Base-by-base conservation (phyloP, 2,329 filamentous ascomycete genomes). In the Aspergillus phoenicis region DNA sequence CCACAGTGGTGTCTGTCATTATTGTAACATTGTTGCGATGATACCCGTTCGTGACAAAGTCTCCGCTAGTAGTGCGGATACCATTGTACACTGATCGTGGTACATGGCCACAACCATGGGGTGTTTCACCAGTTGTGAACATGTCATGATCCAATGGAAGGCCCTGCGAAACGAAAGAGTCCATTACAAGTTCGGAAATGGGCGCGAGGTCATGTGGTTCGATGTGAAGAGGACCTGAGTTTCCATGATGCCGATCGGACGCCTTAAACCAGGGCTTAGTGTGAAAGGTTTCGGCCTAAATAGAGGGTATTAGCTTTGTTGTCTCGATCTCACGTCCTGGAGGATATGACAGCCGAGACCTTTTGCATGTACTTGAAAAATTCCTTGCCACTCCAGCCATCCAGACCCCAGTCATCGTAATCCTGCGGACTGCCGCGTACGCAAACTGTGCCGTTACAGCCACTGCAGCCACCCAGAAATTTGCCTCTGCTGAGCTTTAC, bases 141-240 rank as follows among this genome's bases (percentile, higher is more conserved):
- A 88, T 86, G 63, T 88, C 85, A 17, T 79, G 77, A 43, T 84
- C 79, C n/a, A 85, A 75, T 0, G 82, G 80, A 0, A 88, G 70
- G 58, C 85, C 85, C 61, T 82, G 74, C 2, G 82, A 83, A 8
- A 83, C 72, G 73, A 86, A 82, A 0, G 84, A 87, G 52, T 86
- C 79, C 28, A 82, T 74, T 8, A 87, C 70, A 30, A 83, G 76
- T 48, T 86, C 73, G 2, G 84, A 85, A 36, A 88, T 87, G 1
- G 85, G 84, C 2, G 84, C 84, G 1, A 86, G 73, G 61, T 86
- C 84, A 61, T 87, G 84, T 0, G 85, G 85, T 63, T 85, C 84
- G 6, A 78, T 83, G 55, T 85, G 80, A 1, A 88, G 74, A 20
- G 81, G 82, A 0, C 85, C 85, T 8, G 77, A 71, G 51, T 79